Evolutionary conservation across 2,329 filamentous ascomycete genomes (phyloP).

Genomic region (Cladosporium sphaerospermum): DNA sequence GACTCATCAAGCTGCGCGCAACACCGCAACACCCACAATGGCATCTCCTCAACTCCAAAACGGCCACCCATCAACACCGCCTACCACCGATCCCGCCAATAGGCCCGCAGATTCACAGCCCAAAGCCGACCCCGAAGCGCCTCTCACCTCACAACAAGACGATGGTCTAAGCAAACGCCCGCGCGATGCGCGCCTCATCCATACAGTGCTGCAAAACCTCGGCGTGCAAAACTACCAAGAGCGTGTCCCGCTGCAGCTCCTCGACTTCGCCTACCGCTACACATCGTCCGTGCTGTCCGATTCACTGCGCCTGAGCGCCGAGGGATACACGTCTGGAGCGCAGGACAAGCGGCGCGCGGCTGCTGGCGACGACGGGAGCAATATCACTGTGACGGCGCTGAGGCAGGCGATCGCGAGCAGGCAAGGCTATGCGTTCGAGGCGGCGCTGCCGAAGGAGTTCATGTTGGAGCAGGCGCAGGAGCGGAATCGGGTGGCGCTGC

Average conservation of each 20-base stretch:
- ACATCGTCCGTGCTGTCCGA: slow-evolving; percentile 66
- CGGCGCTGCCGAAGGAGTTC: slow-evolving; percentile 64
- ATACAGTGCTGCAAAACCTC: slow-evolving; percentile 71
- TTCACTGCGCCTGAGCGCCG: slow-evolving; percentile 61
- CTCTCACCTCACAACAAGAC: slow-evolving; percentile 29
- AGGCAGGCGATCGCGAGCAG: slow-evolving; percentile 66
- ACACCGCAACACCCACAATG: slow-evolving; percentile 14
- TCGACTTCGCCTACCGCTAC: slow-evolving; percentile 83
- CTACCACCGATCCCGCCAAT: slow-evolving; percentile 21
- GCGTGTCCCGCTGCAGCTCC: slow-evolving; percentile 72
- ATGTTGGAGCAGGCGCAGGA: slow-evolving; percentile 67
- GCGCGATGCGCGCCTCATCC: slow-evolving; percentile 71
- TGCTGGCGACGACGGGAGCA: slow-evolving; percentile 41
- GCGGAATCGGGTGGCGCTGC: slow-evolving; percentile 60
- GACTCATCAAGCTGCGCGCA: not conserved
- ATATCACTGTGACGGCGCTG: slow-evolving; percentile 60
- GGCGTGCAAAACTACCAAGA: slow-evolving; percentile 75
- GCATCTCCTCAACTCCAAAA: slow-evolving; percentile 18
- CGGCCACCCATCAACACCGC: slow-evolving; percentile 26
- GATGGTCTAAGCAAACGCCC: slow-evolving; percentile 49
- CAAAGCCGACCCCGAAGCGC: slow-evolving; percentile 21
- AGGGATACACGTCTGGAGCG: slow-evolving; percentile 49
- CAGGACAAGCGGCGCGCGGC: slow-evolving; percentile 16
- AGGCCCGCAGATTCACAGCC: slow-evolving; percentile 13
- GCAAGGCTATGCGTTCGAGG: slow-evolving; percentile 63